These are phyloP conservation scores for Cucurbitaria berberidis DNA, from an alignment of 2,329 filamentous ascomycete genomes.

Conservation along the genomic window DNA sequence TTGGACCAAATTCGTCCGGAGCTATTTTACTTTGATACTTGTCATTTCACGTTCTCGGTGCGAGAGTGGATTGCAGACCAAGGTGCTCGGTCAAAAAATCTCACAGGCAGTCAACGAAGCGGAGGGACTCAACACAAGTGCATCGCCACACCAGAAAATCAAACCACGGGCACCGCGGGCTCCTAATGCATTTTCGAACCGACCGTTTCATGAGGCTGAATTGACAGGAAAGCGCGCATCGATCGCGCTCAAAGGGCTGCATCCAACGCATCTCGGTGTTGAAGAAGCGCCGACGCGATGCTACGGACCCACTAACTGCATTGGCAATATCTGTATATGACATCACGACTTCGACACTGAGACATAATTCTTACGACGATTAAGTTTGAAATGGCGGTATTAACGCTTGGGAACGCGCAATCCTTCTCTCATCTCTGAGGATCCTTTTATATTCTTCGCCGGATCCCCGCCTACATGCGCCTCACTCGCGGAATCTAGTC, in stretches of 20 bases:
- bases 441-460: conserved; percentile 4
- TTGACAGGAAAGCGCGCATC: conserved; percentile 9
- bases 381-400: conserved; percentile 17
- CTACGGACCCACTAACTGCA: conserved; percentile 10
- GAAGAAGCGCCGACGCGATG: conserved; percentile 18
- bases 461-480: conserved; percentile 1
- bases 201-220: conserved; percentile 16
- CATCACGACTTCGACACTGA: conserved; percentile 25
- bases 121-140: too few relatives aligned
- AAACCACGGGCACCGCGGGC: conserved; percentile 13
- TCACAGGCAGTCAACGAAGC: not conserved
- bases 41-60: not conserved
- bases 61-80: not conserved
- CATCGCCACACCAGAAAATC: not conserved
- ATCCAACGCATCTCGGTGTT: conserved; percentile 16
- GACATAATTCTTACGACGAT: not conserved
- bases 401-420: conserved; percentile 8
- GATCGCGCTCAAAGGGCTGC: conserved; percentile 8
- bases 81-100: not conserved
- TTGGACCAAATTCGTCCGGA: not conserved
- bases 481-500: conserved; percentile 1
- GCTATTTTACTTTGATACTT: not conserved
- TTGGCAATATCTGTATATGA: conserved; percentile 12
- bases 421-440: not conserved
- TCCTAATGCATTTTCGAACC: conserved; percentile 12